phyloP scores from a whole-genome alignment of 1,284 basidiomycete species.

The Boletus semigastroideus region DNA sequence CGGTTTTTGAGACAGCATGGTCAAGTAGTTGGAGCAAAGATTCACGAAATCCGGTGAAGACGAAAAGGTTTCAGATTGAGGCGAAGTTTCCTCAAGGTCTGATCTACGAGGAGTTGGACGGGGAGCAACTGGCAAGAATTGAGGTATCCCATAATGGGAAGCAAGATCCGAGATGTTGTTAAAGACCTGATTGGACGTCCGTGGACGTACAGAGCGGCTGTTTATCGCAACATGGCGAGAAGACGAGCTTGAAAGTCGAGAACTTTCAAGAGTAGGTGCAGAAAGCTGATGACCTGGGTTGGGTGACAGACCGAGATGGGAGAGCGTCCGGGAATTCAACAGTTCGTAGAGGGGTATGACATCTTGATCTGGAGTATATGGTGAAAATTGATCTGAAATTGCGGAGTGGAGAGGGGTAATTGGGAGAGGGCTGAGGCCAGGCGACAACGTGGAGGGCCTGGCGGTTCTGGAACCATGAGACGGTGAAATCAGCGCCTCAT shows the following conservation, averaged over 20 bases:
- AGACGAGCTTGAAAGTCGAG: constrained; percentile 40
- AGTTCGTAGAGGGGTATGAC: constrained; percentile 21
- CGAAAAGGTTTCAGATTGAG: constrained; percentile 19
- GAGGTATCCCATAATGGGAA: constrained; percentile 73
- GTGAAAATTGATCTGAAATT: constrained; percentile 39
- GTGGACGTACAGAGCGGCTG: constrained; percentile 37
- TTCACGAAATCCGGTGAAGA: constrained; percentile 35
- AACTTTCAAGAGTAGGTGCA: constrained; percentile 39
- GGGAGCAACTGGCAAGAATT: constrained; percentile 63
- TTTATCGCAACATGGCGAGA: constrained; percentile 49
- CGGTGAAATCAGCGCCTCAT: constrained; percentile 36
- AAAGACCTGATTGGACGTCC: constrained; percentile 48
- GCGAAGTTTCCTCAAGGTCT: constrained; percentile 27
- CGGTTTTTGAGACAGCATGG: constrained; percentile 45
- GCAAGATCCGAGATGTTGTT: constrained; percentile 55
- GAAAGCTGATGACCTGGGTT: constrained; percentile 34
- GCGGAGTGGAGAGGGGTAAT: constrained; percentile 35
- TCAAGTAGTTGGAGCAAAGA: constrained; percentile 47
- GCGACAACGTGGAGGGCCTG: constrained; percentile 43
- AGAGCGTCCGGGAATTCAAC: constrained; percentile 36
- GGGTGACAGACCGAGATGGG: constrained; percentile 33
- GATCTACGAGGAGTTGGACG: constrained; percentile 49
- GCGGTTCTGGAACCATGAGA: constrained; percentile 43
- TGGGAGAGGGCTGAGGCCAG: constrained; percentile 27
- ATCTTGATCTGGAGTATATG: constrained; percentile 37